Evolutionary conservation across 352 stramenopile species (phyloP).

Genomic region (Phytophthora multivora): DNA sequence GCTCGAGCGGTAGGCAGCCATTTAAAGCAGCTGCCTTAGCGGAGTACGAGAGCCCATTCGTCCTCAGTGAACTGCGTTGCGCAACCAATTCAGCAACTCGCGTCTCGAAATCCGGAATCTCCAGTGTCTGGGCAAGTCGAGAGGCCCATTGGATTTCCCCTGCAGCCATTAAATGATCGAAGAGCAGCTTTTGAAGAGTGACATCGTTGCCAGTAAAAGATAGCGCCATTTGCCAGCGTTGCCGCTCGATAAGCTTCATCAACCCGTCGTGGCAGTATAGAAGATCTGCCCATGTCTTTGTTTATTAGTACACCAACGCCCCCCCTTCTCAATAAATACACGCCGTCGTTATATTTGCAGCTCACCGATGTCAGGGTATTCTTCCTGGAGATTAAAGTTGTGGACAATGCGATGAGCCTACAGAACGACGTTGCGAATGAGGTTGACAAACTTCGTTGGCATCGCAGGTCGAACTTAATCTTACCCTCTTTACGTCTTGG

Average conservation of each 20-base stretch:
- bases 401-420: conserved; percentile 69
- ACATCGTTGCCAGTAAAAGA: conserved; percentile 68
- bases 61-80: conserved; percentile 12
- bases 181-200: conserved; percentile 50
- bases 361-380: conserved; percentile 66
- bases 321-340: neutral
- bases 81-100: conserved; percentile 22
- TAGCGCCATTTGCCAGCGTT: conserved; percentile 67
- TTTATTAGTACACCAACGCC: neutral
- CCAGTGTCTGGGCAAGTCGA: conserved; percentile 45
- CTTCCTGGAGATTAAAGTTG: conserved; percentile 55
- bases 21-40: conserved; percentile 30
- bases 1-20: conserved; percentile 40
- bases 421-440: neutral
- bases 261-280: conserved; percentile 67
- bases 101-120: conserved; percentile 48
- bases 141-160: conserved; percentile 47
- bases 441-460: neutral
- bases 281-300: conserved; percentile 30
- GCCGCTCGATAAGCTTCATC: conserved; percentile 68
- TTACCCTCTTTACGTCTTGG: conserved; percentile 69
- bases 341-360: neutral
- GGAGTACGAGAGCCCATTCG: conserved; percentile 19
- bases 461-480: neutral
- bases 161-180: conserved; percentile 48